These are phyloP conservation scores for Trichoderma asperelloides DNA, from an alignment of 495 filamentous ascomycete species.

Conservation along the genomic window DNA sequence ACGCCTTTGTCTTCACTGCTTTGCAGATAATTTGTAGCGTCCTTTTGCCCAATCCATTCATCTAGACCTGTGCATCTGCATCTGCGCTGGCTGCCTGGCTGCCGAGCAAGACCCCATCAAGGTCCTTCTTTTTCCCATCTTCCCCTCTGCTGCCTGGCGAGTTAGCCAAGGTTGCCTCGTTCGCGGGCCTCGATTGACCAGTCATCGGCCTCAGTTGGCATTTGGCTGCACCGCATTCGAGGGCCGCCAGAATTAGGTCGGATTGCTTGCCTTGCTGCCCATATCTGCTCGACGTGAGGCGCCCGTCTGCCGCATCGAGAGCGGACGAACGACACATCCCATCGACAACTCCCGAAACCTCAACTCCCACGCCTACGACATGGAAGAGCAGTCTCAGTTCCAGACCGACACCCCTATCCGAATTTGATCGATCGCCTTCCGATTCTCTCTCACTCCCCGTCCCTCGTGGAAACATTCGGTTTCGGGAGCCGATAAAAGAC, in stretches of 20 bases:
- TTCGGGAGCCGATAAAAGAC: slow-evolving; percentile 2
- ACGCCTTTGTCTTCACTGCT: neutral
- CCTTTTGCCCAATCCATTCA: neutral
- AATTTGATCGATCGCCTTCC: neutral
- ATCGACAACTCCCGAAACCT: neutral
- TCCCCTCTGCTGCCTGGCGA: slow-evolving; percentile 2
- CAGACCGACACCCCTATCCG: slow-evolving; percentile 8
- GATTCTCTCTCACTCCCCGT: neutral
- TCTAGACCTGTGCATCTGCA: neutral
- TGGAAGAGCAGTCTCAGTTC: slow-evolving; percentile 10
- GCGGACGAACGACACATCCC: neutral
- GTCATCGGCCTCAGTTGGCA: neutral
- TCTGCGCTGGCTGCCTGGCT: neutral
- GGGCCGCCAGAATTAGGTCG: neutral
- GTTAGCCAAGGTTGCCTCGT: neutral
- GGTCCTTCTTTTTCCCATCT: neutral
- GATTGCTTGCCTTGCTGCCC: neutral
- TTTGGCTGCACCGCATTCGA: neutral
- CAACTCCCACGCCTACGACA: slow-evolving; percentile 5
- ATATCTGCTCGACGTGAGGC: neutral
- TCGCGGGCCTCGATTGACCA: slow-evolving; percentile 3
- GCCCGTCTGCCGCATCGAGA: neutral
- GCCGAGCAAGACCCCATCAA: neutral
- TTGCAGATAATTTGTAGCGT: neutral
- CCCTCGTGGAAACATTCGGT: neutral